Evolutionary conservation across 805 yeast genomes (phyloP), one percentile per base, ranked within the genome.

Genomic region (Myxozyma sirexii): DNA sequence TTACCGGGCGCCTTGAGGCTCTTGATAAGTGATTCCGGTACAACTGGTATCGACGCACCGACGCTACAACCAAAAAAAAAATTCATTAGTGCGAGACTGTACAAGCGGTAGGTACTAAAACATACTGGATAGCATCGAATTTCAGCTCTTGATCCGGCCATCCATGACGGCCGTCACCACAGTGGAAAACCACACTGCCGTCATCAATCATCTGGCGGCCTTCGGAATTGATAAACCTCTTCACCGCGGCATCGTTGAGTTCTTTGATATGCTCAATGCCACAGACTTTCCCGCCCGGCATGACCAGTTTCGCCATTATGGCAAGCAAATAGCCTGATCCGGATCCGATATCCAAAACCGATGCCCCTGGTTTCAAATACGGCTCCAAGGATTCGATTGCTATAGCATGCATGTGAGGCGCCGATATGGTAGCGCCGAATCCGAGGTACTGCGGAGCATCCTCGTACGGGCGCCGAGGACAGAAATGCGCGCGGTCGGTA

Each of bases 391-490:
- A 45, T 35, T 57, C 54, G 12, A 57, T 15, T 19, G 68, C 62
- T 7, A 33, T 47, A 19, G 65, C 67, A 47, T 64, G 68, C 68
- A 64, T 64, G 35, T 64, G 68, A 2, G 68, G 68, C n/a, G 68
- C 68, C 15, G 68, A 64, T 23, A 64, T 64, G 5, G 67, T 64
- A 5, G 63, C 62, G 8, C 61, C 62, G 46, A 41, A 57, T 8
- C 68, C 68, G 15, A 64, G 61, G 12, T 33, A 19, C 39, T 63
- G 66, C 3, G 67, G 67, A 5, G 62, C 56, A 42, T 64, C 67
- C 8, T 42, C 59, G 54, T 64, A 64, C 7, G 67, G 64, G 12
- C 41, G 17, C 29, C 43, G 45, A 17, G 67, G 67, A 3, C 57
- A 39, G 45, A 41, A 63, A 23, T 29, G 39, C 23, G 52, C 66